A percentile compares a stretch with the other conserved stretches of the same genome.
Conservation (phyloP, 441 rosid genomes). For the Breynia disticha region DNA sequence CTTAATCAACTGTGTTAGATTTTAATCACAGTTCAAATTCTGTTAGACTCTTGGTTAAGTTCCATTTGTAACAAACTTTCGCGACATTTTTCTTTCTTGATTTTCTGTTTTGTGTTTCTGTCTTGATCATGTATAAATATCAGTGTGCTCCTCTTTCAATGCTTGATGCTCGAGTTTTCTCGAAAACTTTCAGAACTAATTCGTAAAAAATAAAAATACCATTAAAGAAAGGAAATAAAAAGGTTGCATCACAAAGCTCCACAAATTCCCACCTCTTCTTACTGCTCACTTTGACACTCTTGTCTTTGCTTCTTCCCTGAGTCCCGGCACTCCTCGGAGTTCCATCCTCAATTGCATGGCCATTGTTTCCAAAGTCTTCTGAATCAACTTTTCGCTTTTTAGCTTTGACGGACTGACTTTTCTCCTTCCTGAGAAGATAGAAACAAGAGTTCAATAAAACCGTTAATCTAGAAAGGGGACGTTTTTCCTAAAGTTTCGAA, state of each 20-base stretch:
- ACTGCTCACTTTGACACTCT: not conserved
- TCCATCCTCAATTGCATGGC: conserved; percentile 20
- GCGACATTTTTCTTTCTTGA: too few species aligned
- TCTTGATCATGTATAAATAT: too few species aligned
- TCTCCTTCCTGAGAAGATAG: conserved; percentile 49
- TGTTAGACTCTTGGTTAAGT: too few species aligned
- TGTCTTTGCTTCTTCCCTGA: conserved; percentile 20
- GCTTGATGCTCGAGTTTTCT: too few species aligned
- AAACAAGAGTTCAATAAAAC: not conserved
- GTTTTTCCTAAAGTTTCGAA: not conserved
- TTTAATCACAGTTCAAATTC: too few species aligned
- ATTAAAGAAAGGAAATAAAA: not conserved
- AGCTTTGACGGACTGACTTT: conserved; percentile 35
- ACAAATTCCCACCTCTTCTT: conserved; percentile 10
- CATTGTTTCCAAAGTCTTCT: conserved; percentile 22
- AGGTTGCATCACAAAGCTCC: not conserved
- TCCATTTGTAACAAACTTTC: too few species aligned
- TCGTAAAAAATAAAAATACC: not conserved
- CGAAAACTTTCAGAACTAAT: too few species aligned
- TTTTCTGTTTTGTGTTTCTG: too few species aligned
- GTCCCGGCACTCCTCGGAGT: conserved; percentile 16
- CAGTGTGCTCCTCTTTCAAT: too few species aligned
- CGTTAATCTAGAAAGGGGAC: not conserved
- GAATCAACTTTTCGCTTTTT: conserved; percentile 25
- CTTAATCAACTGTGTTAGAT: too few species aligned